A percentile compares a stretch with the other conserved stretches of the same genome.
Evolutionary conservation across 768 basidiomycete genomes (phyloP).

Genomic region (Boletus tomentosulus): DNA sequence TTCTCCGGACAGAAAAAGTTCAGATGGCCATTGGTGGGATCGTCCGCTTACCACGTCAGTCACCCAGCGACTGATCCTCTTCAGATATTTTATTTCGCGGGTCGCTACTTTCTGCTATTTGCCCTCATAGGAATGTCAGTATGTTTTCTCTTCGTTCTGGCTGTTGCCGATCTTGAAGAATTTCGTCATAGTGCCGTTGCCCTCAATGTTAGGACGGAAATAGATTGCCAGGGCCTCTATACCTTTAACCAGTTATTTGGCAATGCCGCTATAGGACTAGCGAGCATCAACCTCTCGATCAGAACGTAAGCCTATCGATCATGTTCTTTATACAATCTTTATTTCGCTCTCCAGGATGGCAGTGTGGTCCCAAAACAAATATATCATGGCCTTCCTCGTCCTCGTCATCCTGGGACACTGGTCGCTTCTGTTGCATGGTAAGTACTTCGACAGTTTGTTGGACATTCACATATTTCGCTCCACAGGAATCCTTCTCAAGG

Average conservation of each 20-base stretch:
- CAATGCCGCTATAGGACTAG: slow-evolving; percentile 63
- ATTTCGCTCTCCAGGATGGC: slow-evolving; percentile 48
- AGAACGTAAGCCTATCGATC: slow-evolving; percentile 48
- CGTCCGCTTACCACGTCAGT: background rate
- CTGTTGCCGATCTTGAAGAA: background rate
- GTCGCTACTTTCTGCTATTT: slow-evolving; percentile 61
- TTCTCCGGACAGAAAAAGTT: slow-evolving; percentile 53
- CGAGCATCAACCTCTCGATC: slow-evolving; percentile 66
- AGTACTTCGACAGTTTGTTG: background rate
- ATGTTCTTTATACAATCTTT: background rate
- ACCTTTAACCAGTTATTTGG: slow-evolving; percentile 66
- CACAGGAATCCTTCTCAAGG: slow-evolving; percentile 56
- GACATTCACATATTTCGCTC: background rate
- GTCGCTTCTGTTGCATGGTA: slow-evolving; percentile 68
- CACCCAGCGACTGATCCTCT: background rate
- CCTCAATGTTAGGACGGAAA: slow-evolving; percentile 53
- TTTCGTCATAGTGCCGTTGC: slow-evolving; percentile 43
- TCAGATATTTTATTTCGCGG: slow-evolving; percentile 66
- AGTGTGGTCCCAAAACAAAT: slow-evolving; percentile 60
- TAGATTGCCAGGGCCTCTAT: slow-evolving; percentile 65
- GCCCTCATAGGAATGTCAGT: slow-evolving; percentile 69
- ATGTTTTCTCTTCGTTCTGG: background rate
- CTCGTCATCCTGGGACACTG: slow-evolving; percentile 63
- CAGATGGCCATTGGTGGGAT: slow-evolving; percentile 60
- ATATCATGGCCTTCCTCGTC: slow-evolving; percentile 49